These are phyloP conservation scores for Saussurea involucrata DNA, from an alignment of 129 eudicot species.

Conservation along the genomic window DNA sequence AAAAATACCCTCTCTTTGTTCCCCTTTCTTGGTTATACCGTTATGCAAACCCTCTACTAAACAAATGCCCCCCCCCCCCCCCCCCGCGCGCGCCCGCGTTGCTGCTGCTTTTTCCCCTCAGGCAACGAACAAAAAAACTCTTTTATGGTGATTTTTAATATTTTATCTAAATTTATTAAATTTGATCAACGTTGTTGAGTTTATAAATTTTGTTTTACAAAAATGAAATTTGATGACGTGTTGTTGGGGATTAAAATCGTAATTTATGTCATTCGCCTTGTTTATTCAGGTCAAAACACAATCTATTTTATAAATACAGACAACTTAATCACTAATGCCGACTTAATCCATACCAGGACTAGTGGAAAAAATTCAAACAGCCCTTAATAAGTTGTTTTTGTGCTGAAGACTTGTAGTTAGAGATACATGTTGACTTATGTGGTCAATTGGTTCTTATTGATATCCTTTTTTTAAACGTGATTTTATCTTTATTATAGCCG, in stretches of 20 bases:
- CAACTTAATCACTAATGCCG: not conserved
- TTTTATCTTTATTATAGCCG: too few relatives aligned
- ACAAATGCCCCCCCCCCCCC: too few relatives aligned
- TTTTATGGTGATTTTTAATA: too few relatives aligned
- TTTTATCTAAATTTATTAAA: too few relatives aligned
- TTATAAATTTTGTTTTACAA: not conserved
- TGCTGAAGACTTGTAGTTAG: not conserved
- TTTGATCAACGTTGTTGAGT: not conserved
- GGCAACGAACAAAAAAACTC: too few relatives aligned
- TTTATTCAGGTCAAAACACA: not conserved
- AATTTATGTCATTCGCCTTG: not conserved
- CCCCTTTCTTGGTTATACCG: not conserved
- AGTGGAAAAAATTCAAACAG: not conserved
- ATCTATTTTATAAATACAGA: too few relatives aligned
- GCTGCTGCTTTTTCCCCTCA: too few relatives aligned
- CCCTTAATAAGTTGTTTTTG: not conserved
- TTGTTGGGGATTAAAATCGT: not conserved
- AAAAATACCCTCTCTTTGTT: not conserved
- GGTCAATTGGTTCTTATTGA: too few relatives aligned
- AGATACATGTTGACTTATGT: not conserved
- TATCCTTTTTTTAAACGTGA: too few relatives aligned
- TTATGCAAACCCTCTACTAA: too few relatives aligned
- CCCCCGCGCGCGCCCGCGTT: too few relatives aligned
- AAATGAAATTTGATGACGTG: not conserved
- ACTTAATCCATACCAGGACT: not conserved